phyloP scores from a whole-genome alignment of 768 basidiomycete genomes.

The Mycena chlorophos region DNA sequence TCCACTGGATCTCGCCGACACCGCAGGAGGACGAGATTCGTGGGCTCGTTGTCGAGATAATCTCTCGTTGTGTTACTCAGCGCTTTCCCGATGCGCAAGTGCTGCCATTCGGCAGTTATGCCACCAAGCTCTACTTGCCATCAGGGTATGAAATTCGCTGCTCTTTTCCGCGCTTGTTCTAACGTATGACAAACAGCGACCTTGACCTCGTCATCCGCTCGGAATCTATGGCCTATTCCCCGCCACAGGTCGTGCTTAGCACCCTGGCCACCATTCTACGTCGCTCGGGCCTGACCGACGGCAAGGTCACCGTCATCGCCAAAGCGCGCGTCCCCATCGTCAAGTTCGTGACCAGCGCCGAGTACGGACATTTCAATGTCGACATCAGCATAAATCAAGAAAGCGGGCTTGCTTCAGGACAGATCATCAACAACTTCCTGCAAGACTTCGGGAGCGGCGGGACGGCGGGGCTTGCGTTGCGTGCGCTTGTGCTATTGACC shows the following conservation, averaged over 20 bases:
- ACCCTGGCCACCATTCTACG: constrained; percentile 78
- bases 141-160: constrained; percentile 63
- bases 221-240: constrained; percentile 65
- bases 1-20: constrained; percentile 85
- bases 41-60: constrained; percentile 65
- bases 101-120: constrained; percentile 87
- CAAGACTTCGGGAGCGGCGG: constrained; percentile 46
- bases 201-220: constrained; percentile 94
- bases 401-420: constrained; percentile 77
- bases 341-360: constrained; percentile 81
- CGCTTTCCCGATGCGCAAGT: constrained; percentile 80
- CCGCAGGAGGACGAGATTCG: constrained; percentile 84
- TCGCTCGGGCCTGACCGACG: constrained; percentile 65
- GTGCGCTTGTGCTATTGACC: constrained; percentile 80
- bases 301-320: constrained; percentile 82
- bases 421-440: constrained; percentile 80
- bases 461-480: constrained; percentile 62
- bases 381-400: constrained; percentile 93
- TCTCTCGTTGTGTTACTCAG: constrained; percentile 62
- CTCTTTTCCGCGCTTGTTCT: constrained; percentile 8
- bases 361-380: constrained; percentile 73
- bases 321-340: constrained; percentile 96
- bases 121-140: constrained; percentile 92
- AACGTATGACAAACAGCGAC: too few species aligned
- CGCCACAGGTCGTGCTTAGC: constrained; percentile 70